phyloP scores from a whole-genome alignment of 1,139 yeast genomes.

The Candida pseudoviswanathii region DNA sequence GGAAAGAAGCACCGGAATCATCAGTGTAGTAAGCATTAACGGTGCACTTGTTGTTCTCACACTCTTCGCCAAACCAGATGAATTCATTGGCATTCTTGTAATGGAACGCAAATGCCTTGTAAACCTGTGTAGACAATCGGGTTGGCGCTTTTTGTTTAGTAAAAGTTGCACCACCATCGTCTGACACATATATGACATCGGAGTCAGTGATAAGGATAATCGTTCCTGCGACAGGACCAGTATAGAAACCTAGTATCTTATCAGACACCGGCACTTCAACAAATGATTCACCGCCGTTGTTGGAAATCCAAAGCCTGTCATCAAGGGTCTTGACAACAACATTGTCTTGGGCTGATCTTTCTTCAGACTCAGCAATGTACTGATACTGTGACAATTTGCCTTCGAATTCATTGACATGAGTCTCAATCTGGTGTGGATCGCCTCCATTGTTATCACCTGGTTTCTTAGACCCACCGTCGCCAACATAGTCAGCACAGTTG shows the following conservation, averaged over 20 bases:
- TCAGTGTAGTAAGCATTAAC: slow-evolving; percentile 59
- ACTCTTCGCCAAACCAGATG: slow-evolving; percentile 70
- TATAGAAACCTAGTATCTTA: slow-evolving; percentile 53
- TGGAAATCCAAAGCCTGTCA: slow-evolving; percentile 62
- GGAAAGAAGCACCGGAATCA: slow-evolving; percentile 67
- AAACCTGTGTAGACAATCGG: slow-evolving; percentile 32
- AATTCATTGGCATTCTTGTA: slow-evolving; percentile 56
- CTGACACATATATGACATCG: slow-evolving; percentile 56
- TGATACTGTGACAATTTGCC: slow-evolving; percentile 56
- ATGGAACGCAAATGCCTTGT: slow-evolving; percentile 57
- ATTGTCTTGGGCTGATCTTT: slow-evolving; percentile 61
- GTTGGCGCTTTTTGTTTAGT: slow-evolving; percentile 51
- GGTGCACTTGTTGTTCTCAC: slow-evolving; percentile 55
- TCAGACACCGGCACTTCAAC: slow-evolving; percentile 49
- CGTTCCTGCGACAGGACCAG: slow-evolving; percentile 66
- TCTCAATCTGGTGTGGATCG: slow-evolving; percentile 14
- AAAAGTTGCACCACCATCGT: slow-evolving; percentile 69
- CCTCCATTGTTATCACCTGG: slow-evolving; percentile 20
- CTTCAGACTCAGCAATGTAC: slow-evolving; percentile 50
- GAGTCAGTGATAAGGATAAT: slow-evolving; percentile 61
- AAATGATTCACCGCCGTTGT: slow-evolving; percentile 75
- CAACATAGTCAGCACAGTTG: slow-evolving; percentile 36
- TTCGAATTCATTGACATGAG: slow-evolving; percentile 28
- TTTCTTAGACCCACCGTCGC: slow-evolving; percentile 21
- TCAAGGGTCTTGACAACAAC: slow-evolving; percentile 61